A percentile compares a stretch with the other conserved stretches of the same genome.
phyloP scores from a whole-genome alignment of 768 basidiomycete genomes.

The Ephemerocybe angulata region DNA sequence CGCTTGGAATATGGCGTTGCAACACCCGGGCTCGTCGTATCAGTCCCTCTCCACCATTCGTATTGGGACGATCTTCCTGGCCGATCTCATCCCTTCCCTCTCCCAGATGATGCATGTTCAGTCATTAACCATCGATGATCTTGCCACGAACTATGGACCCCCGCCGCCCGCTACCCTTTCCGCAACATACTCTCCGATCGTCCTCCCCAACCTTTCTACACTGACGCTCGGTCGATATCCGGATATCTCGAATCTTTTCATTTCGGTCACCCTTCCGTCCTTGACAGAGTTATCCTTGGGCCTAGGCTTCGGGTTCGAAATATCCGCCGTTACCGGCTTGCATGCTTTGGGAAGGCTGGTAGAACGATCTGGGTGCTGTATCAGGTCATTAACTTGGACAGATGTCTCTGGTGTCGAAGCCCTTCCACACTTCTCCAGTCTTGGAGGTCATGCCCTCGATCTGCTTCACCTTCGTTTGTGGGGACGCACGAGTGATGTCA shows the following conservation, averaged over 20 bases:
- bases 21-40: no score
- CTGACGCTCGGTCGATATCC: background rate
- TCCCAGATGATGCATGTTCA: no score
- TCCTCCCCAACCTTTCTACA: background rate
- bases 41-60: no score
- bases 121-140: no score
- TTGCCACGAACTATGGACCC: no score
- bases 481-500: background rate
- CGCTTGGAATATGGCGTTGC: background rate
- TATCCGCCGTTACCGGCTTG: background rate
- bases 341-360: background rate
- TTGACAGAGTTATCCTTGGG: background rate
- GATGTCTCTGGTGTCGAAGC: background rate
- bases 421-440: background rate
- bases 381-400: background rate
- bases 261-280: background rate
- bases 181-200: background rate
- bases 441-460: background rate
- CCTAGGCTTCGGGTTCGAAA: background rate
- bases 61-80: no score
- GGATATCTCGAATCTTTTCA: background rate
- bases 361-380: background rate
- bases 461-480: no score
- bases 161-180: no score
- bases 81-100: no score